Base-by-base conservation (phyloP, 768 basidiomycete genomes). In the Tulasnella sp. region DNA sequence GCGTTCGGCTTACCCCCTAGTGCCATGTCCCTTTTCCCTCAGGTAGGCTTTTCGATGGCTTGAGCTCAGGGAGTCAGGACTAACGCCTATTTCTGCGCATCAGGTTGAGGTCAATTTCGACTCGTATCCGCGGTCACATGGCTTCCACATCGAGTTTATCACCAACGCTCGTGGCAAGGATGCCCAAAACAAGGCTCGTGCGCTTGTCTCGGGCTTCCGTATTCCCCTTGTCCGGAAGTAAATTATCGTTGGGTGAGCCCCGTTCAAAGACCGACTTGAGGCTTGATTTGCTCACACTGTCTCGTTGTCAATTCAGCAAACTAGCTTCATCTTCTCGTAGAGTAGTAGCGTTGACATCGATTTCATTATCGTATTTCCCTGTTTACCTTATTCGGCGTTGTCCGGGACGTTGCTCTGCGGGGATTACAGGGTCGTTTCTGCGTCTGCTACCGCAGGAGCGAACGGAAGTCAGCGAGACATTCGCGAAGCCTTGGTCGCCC, bases 61-160 rank as follows among this genome's bases (percentile, higher is more conserved):
- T 13, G 61, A 18, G 61, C 57, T 51, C n/a, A 29, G 71, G 37
- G 20, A 40, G 18, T n/a, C 15, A n/a, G 29, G 74, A 46, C 72
- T 78, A 44, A 57, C 18, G 75, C 70, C 72, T 26, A 72, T 61
- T 37, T 35, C 20, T 20, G 23, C 51, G 13, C 61, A 39, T 32
- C 94, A 97, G 85, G 92, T 99, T 77, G 97, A 99, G 85, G 91
- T 95, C 84, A 98, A 98, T 83, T 84, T 92, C 61, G 96, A 98
- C 82, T 85, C 93, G 39, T 99, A 98, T 83, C 94, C 95, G 6
- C 89, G 89, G 80, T 83, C 89, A 70, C 92, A 91, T 82, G 97
- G 97, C 26, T 94, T 99, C 89, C 93, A 98, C 82, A 91, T 99
- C 48, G 93, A 96, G 83, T 96, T 97, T 83, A 88, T 96, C 78